A percentile compares a stretch with the other conserved stretches of the same genome.
phyloP scores from a whole-genome alignment of 1,284 basidiomycete species.

The Mycena sp. region DNA sequence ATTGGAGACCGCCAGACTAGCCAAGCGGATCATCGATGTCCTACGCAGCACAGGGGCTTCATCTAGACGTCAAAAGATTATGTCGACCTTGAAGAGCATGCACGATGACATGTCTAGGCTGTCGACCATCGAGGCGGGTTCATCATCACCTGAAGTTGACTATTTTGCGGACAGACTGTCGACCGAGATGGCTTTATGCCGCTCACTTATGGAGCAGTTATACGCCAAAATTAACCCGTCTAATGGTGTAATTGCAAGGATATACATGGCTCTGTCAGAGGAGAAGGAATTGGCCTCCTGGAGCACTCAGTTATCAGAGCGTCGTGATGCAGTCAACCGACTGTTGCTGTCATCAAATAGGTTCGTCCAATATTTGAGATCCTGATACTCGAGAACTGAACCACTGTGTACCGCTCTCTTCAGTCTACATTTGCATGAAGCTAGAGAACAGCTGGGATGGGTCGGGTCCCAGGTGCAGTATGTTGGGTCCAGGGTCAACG shows the following conservation, averaged over 20 bases:
- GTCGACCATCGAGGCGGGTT: no score
- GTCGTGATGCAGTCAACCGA: neutral
- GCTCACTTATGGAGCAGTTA: slow-evolving; percentile 9
- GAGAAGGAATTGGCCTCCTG: slow-evolving; percentile 11
- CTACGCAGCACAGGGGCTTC: no score
- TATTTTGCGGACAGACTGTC: neutral
- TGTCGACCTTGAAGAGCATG: no score
- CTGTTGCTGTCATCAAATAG: slow-evolving; percentile 2
- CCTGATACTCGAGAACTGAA: neutral
- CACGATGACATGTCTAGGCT: no score
- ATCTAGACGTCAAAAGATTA: no score
- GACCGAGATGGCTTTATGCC: slow-evolving; percentile 1
- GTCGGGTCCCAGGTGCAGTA: no score
- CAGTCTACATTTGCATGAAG: neutral
- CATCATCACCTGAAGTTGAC: no score
- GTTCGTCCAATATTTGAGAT: slow-evolving; percentile 12
- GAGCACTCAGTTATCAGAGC: slow-evolving; percentile 6
- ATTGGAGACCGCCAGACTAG: no score
- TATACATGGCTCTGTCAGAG: neutral
- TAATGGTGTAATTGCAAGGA: neutral
- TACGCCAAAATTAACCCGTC: neutral
- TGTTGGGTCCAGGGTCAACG: neutral
- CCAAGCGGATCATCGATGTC: no score
- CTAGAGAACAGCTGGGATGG: neutral
- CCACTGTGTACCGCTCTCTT: neutral